Conservation (phyloP, 192 early-diverging fungal genomes). For the Rhizoclosmatium globosum region DNA sequence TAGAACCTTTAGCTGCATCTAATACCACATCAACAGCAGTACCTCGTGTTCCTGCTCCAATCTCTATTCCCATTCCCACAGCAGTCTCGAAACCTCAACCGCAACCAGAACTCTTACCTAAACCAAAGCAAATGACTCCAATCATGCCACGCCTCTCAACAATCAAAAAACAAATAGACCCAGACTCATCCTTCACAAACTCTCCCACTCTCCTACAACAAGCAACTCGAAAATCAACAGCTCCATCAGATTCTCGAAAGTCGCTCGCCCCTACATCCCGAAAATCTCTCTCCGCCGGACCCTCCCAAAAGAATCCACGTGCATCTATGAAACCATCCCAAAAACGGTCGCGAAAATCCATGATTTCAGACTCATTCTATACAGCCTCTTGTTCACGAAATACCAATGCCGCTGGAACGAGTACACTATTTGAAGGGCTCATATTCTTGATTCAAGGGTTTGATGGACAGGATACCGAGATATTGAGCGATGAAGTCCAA, state of each 20-base stretch:
- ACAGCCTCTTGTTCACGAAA: background rate
- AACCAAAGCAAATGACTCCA: too few species aligned
- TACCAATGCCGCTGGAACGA: background rate
- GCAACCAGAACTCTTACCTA: too few species aligned
- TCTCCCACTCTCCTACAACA: background rate
- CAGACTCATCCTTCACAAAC: background rate
- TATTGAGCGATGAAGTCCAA: conserved; percentile 14
- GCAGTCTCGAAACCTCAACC: too few species aligned
- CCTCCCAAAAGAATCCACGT: background rate
- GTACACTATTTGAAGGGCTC: conserved; percentile 9
- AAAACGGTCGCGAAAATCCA: background rate
- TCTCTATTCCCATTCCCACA: too few species aligned
- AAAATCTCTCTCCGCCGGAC: conserved; percentile 11
- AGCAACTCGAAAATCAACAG: background rate
- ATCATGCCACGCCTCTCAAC: too few species aligned
- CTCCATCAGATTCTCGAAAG: conserved; percentile 2
- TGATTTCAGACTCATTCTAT: background rate
- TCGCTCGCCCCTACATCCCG: background rate
- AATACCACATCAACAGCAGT: too few species aligned
- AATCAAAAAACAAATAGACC: too few species aligned
- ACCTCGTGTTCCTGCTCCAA: too few species aligned
- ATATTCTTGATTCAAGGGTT: conserved; percentile 13
- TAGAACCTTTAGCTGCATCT: too few species aligned
- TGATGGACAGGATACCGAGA: conserved; percentile 19
- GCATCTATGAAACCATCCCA: conserved; percentile 4